phyloP scores from a whole-genome alignment of 1,284 basidiomycete species.

The Chalciporus sp. region DNA sequence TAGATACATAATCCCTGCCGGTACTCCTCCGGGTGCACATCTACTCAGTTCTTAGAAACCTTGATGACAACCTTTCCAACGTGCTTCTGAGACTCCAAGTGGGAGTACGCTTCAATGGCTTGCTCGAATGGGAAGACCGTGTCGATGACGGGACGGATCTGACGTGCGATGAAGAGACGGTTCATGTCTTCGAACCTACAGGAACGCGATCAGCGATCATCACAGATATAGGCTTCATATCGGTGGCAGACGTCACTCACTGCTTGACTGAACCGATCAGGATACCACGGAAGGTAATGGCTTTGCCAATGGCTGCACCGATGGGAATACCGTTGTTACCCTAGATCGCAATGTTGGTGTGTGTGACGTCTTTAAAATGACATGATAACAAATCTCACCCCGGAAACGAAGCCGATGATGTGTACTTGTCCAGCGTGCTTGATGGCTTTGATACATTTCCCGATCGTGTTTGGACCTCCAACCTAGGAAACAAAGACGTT shows the following conservation, averaged over 20 bases:
- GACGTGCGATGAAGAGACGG: constrained; percentile 42
- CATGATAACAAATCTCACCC: constrained; percentile 27
- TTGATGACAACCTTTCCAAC: constrained; percentile 53
- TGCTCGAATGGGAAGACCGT: constrained; percentile 54
- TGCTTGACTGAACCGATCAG: constrained; percentile 42
- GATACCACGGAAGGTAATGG: constrained; percentile 38
- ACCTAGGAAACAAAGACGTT: constrained; percentile 31
- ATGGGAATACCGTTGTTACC: constrained; percentile 37
- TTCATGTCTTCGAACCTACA: constrained; percentile 50
- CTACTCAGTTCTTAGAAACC: constrained; percentile 29
- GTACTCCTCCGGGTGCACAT: background rate
- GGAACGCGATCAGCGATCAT: background rate
- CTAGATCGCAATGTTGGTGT: constrained; percentile 2
- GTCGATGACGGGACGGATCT: constrained; percentile 50
- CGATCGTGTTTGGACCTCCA: constrained; percentile 55
- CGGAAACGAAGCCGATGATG: constrained; percentile 50
- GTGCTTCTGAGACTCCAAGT: constrained; percentile 46
- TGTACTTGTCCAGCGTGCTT: constrained; percentile 49
- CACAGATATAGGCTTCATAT: background rate
- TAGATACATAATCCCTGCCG: background rate
- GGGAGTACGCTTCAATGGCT: constrained; percentile 44
- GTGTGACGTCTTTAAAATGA: constrained; percentile 3
- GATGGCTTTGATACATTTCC: constrained; percentile 45
- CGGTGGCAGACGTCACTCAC: constrained; percentile 11
- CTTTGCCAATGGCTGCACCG: constrained; percentile 28